Conservation (phyloP, 345 rosid species). For the Pelargonium nanum region DNA sequence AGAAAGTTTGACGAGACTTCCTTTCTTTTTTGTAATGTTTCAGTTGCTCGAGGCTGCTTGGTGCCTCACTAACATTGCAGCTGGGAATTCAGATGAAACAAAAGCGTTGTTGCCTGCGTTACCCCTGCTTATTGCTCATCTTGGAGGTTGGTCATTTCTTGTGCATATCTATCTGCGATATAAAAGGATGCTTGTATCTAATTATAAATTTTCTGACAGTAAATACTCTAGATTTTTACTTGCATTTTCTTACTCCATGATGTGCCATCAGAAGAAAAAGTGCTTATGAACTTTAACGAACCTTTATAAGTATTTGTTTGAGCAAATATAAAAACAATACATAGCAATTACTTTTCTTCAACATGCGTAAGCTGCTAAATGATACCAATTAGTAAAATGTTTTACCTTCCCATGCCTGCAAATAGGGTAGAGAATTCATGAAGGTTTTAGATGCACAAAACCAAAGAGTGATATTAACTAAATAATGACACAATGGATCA, state of each 20-base stretch:
- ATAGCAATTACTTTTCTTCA: not conserved
- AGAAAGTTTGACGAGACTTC: not conserved
- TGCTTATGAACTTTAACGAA: not conserved
- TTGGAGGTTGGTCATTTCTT: conserved; percentile 60
- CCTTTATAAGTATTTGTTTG: not conserved
- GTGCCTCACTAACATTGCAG: conserved; percentile 97
- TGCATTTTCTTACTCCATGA: too few species aligned
- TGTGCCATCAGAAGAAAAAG: too few species aligned
- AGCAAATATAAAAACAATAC: not conserved
- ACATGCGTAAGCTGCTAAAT: not conserved
- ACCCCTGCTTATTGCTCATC: conserved; percentile 86
- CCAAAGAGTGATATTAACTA: not conserved
- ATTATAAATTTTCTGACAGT: not conserved
- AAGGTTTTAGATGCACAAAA: not conserved
- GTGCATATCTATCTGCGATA: not conserved
- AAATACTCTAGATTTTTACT: not conserved
- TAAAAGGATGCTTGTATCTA: not conserved
- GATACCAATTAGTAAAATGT: not conserved
- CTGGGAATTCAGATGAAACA: conserved; percentile 92
- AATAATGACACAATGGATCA: not conserved
- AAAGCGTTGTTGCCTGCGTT: conserved; percentile 74
- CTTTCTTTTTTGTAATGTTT: conserved; percentile 10
- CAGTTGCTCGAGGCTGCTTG: conserved; percentile 98
- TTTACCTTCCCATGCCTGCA: not conserved
- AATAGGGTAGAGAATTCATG: not conserved